Base-by-base conservation (phyloP, 306 rosid species). In the Ochetophila trinervis region DNA sequence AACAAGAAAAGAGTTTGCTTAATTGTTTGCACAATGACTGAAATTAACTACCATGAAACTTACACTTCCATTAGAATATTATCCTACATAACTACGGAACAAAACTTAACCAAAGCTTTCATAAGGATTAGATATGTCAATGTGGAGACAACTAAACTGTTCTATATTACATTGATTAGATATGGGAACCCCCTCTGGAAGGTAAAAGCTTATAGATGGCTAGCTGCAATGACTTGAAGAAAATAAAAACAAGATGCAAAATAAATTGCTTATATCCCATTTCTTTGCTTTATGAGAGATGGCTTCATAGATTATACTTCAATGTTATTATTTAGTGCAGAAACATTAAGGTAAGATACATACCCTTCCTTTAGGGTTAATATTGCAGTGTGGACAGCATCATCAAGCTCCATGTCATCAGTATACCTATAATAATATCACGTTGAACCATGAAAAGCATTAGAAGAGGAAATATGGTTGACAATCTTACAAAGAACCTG, bases 331-430 rank as follows among this genome's bases (percentile, higher is more conserved):
- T 15, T 47, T 27, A 9, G 44, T 47, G 67, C 48, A 15, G 40
- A 63, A n/a, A 36, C 35, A 23, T 1, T 13, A 16, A 47, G 15
- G 21, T 63, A 16, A 63, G 8, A 17, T 47, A 20, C 71, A 15
- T 86, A 86, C 93, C 93, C 93, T 78, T 89, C 96, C 75, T 89
- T 89, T 67, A 89, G 76, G 6, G 90, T 89, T 82, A 89, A 80
- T 62, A 89, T 80, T 42, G 96, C 93, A 2, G 84, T 86, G 69
- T 89, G 93, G 61, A 84, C 96, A 58, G 90, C 96, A 77, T 89
- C 96, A 65, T 89, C 88, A 65, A 89, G 88, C 74, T 86, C 96
- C 96, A 89, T 86, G 61, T 86, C 93, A 42, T 86, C 93, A 4
- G 88, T 86, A 61, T 89, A 84, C 77, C 96, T 89, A 62, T 34